Percentiles rank a stretch among this genome's conserved stretches.
Evolutionary conservation across 179 eudicot species (phyloP).

Genomic region (Silene vulgaris): DNA sequence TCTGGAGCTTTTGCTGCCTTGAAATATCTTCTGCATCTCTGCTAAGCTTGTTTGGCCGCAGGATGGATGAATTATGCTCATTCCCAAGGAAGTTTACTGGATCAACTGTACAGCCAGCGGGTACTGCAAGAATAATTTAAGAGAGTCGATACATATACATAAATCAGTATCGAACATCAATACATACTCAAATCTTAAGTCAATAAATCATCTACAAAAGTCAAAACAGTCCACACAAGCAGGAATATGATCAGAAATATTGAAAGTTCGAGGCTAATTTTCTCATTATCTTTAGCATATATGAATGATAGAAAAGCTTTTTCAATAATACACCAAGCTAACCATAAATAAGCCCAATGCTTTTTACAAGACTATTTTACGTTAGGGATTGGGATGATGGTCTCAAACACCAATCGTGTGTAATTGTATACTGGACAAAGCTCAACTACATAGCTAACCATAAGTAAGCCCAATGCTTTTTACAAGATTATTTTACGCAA

Average conservation of each 20-base stretch:
- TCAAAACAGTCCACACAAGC: no score
- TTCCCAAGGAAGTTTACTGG: conserved; percentile 68
- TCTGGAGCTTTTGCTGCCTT: conserved; percentile 70
- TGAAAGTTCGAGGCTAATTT: neutral
- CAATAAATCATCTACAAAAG: neutral
- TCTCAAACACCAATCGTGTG: no score
- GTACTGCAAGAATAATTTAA: conserved; percentile 38
- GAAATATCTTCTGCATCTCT: conserved; percentile 56
- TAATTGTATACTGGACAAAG: no score
- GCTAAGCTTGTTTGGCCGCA: conserved; percentile 53
- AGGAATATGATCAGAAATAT: neutral
- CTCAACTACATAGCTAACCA: no score
- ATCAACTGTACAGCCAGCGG: conserved; percentile 54
- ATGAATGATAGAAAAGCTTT: no score
- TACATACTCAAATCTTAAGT: neutral
- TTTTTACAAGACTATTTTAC: no score
- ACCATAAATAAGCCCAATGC: no score
- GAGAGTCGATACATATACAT: neutral
- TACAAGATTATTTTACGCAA: no score
- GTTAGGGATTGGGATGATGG: no score
- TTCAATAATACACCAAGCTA: no score
- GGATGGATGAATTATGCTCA: conserved; percentile 45
- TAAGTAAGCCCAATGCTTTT: no score
- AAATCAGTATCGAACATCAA: conserved; percentile 3
- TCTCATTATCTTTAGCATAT: neutral